phyloP scores from a whole-genome alignment of 306 rosid species.

The Cotoneaster glaucophyllus region DNA sequence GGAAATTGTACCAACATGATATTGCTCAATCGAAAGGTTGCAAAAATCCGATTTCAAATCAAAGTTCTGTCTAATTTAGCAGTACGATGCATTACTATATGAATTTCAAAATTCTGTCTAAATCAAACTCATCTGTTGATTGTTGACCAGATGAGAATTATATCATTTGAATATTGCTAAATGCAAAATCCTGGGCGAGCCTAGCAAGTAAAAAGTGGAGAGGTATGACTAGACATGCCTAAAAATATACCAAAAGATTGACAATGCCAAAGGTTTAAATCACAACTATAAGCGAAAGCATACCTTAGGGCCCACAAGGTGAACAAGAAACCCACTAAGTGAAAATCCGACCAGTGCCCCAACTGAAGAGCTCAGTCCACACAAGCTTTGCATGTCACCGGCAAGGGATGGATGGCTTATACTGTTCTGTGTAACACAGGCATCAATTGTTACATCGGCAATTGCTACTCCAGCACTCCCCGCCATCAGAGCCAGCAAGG shows the following conservation, averaged over 20 bases:
- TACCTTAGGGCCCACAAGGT: constrained; percentile 85
- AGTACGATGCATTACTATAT: no score
- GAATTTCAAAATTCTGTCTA: no score
- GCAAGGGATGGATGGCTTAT: constrained; percentile 75
- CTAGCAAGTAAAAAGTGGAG: background rate
- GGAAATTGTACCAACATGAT: background rate
- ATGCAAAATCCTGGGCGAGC: background rate
- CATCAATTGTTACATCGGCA: constrained; percentile 97
- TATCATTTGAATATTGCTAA: background rate
- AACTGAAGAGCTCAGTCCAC: constrained; percentile 68
- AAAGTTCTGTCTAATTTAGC: background rate
- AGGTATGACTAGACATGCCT: background rate
- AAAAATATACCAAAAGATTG: no score
- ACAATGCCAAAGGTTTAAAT: background rate
- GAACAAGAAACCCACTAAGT: constrained; percentile 80
- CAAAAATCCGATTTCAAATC: background rate
- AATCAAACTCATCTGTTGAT: background rate
- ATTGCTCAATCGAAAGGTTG: background rate
- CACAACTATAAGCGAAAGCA: constrained; percentile 6
- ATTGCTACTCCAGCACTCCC: constrained; percentile 84
- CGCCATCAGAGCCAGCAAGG: constrained; percentile 57
- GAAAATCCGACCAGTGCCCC: constrained; percentile 83
- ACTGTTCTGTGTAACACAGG: constrained; percentile 90
- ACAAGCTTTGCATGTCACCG: constrained; percentile 90
- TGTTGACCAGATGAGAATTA: background rate